A percentile compares a stretch with the other conserved stretches of the same genome.
Evolutionary conservation across 805 yeast genomes (phyloP).

Genomic region (Dipodascus albidus): DNA sequence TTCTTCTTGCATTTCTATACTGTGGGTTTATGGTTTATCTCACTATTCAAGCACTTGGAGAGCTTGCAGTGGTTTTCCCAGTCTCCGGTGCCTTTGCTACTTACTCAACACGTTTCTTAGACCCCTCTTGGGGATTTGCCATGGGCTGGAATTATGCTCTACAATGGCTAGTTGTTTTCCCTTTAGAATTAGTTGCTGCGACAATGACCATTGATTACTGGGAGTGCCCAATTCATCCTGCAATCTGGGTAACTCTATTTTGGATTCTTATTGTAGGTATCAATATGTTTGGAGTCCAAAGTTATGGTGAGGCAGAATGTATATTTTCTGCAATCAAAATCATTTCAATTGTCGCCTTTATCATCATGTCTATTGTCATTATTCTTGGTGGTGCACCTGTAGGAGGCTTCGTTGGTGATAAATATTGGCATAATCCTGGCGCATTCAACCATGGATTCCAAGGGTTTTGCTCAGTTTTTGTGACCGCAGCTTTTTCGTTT

Average conservation of each 20-base stretch:
- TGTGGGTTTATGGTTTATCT: constrained; percentile 56
- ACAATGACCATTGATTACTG: constrained; percentile 44
- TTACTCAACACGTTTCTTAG: constrained; percentile 46
- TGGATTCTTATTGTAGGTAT: constrained; percentile 35
- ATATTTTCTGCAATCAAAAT: constrained; percentile 44
- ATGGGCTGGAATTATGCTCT: constrained; percentile 59
- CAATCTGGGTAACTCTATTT: constrained; percentile 41
- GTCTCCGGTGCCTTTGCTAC: constrained; percentile 47
- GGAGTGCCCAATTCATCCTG: constrained; percentile 38
- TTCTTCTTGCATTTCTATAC: constrained; percentile 46
- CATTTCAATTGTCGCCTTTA: constrained; percentile 44
- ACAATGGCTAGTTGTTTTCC: constrained; percentile 49
- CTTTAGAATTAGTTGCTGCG: constrained; percentile 51
- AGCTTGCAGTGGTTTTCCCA: constrained; percentile 53
- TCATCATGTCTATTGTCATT: constrained; percentile 40
- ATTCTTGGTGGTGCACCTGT: constrained; percentile 4
- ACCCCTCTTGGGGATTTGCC: constrained; percentile 53
- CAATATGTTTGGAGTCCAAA: constrained; percentile 40
- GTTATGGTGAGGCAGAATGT: constrained; percentile 56
- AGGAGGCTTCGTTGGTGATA: constrained; percentile 12
- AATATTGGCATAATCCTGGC: constrained; percentile 43
- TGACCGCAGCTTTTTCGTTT: constrained; percentile 66
- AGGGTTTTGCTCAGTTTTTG: constrained; percentile 54
- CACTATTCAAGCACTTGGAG: constrained; percentile 59
- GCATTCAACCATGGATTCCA: constrained; percentile 48